Evolutionary conservation across 2,329 filamentous ascomycete genomes (phyloP).

Genomic region (Falciphora oryzae): DNA sequence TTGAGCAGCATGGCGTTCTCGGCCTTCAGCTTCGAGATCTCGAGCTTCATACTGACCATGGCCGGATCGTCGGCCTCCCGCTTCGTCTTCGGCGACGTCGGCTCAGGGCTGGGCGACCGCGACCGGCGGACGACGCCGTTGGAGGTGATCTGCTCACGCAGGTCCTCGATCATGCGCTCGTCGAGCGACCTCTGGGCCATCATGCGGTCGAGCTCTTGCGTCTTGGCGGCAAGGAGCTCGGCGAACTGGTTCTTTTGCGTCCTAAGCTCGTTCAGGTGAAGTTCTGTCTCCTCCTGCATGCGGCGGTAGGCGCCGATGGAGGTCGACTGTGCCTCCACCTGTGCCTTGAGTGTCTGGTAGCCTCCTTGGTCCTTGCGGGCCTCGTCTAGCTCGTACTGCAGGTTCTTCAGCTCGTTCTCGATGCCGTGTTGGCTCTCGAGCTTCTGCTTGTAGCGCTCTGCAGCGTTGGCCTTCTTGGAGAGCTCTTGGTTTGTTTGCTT

Average conservation of each 20-base stretch:
- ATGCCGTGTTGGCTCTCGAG: constrained; percentile 50
- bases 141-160: constrained; percentile 49
- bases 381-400: constrained; percentile 50
- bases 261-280: constrained; percentile 37
- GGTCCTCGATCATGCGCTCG: constrained; percentile 50
- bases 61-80: constrained; percentile 1
- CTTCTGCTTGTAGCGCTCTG: constrained; percentile 58
- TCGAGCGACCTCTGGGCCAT: constrained; percentile 39
- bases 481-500: constrained; percentile 53
- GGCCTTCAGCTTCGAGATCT: constrained; percentile 53
- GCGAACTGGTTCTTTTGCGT: constrained; percentile 20
- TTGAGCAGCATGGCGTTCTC: constrained; percentile 55
- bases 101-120: constrained; percentile 3
- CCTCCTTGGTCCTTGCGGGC: constrained; percentile 40
- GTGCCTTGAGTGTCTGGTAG: constrained; percentile 27
- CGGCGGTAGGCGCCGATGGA: constrained; percentile 22
- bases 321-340: constrained; percentile 20
- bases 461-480: constrained; percentile 56
- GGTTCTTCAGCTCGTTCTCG: constrained; percentile 48
- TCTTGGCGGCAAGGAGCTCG: constrained; percentile 41
- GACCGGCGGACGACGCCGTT: constrained; percentile 26
- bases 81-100: neutral
- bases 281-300: constrained; percentile 21
- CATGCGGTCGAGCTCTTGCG: constrained; percentile 27
- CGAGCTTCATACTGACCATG: constrained; percentile 30